These are phyloP conservation scores for Glonium stellatum DNA, from an alignment of 495 filamentous ascomycete genomes.

Conservation along the genomic window DNA sequence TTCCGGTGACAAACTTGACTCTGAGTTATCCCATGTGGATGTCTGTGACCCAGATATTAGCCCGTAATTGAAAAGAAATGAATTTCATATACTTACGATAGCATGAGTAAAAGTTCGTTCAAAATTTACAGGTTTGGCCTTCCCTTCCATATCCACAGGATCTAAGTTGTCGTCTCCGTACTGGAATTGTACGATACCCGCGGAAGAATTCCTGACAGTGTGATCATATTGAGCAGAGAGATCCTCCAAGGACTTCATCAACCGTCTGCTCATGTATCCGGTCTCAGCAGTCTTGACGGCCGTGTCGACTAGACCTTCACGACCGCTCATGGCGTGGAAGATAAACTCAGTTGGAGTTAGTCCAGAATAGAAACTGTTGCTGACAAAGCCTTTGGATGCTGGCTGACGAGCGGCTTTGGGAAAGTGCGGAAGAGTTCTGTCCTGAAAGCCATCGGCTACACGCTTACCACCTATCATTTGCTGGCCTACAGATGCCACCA, in stretches of 20 bases:
- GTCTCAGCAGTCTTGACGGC: constrained; percentile 99
- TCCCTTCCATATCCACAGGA: constrained; percentile 95
- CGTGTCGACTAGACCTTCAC: constrained; percentile 99
- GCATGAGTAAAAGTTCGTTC: constrained; percentile 85
- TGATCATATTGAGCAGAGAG: constrained; percentile 85
- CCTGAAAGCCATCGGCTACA: constrained; percentile 93
- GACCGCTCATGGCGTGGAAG: constrained; percentile 96
- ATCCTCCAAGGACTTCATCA: constrained; percentile 98
- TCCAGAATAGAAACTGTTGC: constrained; percentile 96
- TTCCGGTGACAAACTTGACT: constrained; percentile 60
- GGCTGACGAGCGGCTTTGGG: constrained; percentile 85
- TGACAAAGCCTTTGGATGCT: constrained; percentile 90
- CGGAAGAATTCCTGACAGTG: constrained; percentile 83
- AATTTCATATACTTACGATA: constrained; percentile 39
- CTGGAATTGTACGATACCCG: constrained; percentile 87
- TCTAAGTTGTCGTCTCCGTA: constrained; percentile 94
- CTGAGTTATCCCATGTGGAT: constrained; percentile 71
- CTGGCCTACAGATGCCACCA: constrained; percentile 95
- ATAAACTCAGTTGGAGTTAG: constrained; percentile 85
- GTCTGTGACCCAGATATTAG: constrained; percentile 1
- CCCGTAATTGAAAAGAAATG: neutral
- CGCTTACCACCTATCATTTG: constrained; percentile 93
- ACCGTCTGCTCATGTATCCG: constrained; percentile 94
- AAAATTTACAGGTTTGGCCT: constrained; percentile 87
- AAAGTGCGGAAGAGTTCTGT: constrained; percentile 90